Percentiles rank a stretch among this genome's conserved stretches.
phyloP scores from a whole-genome alignment of 306 rosid genomes.

The Fragaria iinumae region DNA sequence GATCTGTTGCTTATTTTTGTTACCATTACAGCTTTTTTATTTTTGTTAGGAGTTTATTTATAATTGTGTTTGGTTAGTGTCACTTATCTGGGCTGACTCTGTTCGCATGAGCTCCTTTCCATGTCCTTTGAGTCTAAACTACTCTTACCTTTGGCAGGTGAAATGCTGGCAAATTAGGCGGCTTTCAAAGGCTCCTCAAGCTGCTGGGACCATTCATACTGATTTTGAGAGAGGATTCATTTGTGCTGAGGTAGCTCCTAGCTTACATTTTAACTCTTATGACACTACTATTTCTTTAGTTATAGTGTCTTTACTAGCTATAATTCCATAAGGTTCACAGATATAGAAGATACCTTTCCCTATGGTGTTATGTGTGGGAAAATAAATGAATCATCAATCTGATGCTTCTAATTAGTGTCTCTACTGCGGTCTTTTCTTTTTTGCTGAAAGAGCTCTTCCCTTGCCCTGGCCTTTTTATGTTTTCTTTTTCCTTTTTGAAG shows the following conservation, averaged over 20 bases:
- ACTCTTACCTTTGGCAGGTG: slow-evolving; percentile 54
- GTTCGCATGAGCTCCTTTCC: neutral
- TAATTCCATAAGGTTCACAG: neutral
- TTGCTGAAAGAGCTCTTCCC: neutral
- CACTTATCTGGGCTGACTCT: neutral
- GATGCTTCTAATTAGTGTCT: too few species aligned
- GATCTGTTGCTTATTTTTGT: neutral
- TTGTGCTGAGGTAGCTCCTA: slow-evolving; percentile 83
- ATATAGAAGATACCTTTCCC: neutral
- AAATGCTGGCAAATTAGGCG: slow-evolving; percentile 99
- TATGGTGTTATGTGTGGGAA: neutral
- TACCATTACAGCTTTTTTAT: neutral
- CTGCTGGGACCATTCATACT: slow-evolving; percentile 96
- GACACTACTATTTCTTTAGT: neutral
- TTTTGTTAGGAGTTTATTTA: neutral
- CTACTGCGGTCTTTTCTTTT: neutral
- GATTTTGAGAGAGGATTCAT: slow-evolving; percentile 97
- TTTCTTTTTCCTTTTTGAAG: neutral
- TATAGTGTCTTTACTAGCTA: neutral
- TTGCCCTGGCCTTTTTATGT: neutral
- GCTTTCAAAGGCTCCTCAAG: slow-evolving; percentile 96
- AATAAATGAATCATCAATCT: neutral
- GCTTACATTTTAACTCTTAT: slow-evolving; percentile 19
- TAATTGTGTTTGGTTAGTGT: neutral
- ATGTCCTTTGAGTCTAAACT: slow-evolving; percentile 2